A percentile compares a stretch with the other conserved stretches of the same genome.
phyloP scores from a whole-genome alignment of 139 green algal species.

The Volvox africanus region DNA sequence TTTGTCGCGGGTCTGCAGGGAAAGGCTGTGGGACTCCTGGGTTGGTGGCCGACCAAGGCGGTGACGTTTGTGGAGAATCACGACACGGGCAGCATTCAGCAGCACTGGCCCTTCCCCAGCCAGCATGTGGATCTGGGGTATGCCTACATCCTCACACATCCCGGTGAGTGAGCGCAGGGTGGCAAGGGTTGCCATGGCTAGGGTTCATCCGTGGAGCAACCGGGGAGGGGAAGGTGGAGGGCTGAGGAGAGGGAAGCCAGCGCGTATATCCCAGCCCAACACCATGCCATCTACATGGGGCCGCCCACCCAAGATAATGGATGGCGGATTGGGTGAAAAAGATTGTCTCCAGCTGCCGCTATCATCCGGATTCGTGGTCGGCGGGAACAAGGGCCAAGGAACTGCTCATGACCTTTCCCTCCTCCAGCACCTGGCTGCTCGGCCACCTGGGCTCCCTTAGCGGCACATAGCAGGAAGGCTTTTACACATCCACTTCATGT shows the following conservation, averaged over 20 bases:
- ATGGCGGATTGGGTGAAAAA: no score
- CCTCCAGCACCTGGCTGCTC: no score
- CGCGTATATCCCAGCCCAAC: no score
- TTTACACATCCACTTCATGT: background rate
- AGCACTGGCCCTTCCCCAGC: conserved; percentile 83
- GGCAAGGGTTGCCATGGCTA: background rate
- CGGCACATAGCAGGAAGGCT: background rate
- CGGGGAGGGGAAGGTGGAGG: no score
- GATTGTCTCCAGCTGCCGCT: no score
- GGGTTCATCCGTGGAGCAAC: background rate
- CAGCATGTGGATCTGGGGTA: conserved; percentile 83
- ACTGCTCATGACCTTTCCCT: no score
- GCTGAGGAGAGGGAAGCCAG: no score
- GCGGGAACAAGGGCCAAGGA: no score
- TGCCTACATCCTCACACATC: conserved; percentile 96
- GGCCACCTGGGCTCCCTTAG: background rate
- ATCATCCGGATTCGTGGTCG: no score
- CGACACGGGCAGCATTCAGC: conserved; percentile 70
- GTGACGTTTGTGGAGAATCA: conserved; percentile 93
- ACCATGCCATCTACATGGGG: no score
- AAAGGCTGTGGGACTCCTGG: conserved; percentile 83
- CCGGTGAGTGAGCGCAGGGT: conserved; percentile 64
- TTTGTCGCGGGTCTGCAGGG: conserved; percentile 58
- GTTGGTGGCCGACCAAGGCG: conserved; percentile 84
- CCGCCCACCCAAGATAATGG: no score